Conservation (phyloP, 495 filamentous ascomycete genomes). For the Oleoguttula mirabilis region DNA sequence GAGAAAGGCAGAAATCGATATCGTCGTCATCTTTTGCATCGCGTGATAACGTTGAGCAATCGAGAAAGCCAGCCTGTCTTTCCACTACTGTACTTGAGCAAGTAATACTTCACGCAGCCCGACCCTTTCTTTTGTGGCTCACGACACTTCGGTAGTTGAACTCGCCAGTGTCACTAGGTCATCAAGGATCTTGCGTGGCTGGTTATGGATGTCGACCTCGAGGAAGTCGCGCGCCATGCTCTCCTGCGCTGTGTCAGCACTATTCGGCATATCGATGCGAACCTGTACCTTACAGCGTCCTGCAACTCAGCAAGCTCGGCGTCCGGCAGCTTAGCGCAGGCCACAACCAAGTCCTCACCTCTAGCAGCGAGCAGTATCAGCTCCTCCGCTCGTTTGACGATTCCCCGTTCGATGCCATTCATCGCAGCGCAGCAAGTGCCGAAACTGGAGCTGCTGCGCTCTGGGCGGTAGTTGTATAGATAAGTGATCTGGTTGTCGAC, state of each 20-base stretch:
- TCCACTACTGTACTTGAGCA: no score
- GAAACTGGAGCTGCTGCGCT: slow-evolving; percentile 69
- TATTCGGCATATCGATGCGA: slow-evolving; percentile 1
- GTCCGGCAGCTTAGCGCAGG: slow-evolving; percentile 51
- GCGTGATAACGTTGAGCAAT: no score
- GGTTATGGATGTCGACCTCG: slow-evolving; percentile 11
- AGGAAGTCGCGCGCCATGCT: slow-evolving; percentile 22
- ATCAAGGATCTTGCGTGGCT: slow-evolving; percentile 20
- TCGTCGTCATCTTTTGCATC: no score
- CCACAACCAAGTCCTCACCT: slow-evolving; percentile 63
- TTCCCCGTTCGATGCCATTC: slow-evolving; percentile 61
- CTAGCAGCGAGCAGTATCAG: slow-evolving; percentile 55
- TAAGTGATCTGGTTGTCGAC: slow-evolving; percentile 72
- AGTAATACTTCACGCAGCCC: no score
- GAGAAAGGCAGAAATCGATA: no score
- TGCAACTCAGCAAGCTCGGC: slow-evolving; percentile 50
- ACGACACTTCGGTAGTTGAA: slow-evolving; percentile 4
- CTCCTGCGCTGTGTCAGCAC: slow-evolving; percentile 14
- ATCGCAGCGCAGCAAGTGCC: slow-evolving; percentile 74
- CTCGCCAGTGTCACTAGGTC: slow-evolving; percentile 16
- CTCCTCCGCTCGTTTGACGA: slow-evolving; percentile 66
- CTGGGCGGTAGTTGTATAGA: slow-evolving; percentile 59
- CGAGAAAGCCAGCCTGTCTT: no score
- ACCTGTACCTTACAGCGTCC: slow-evolving; percentile 39
- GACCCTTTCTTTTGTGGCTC: no score